Percentiles rank a stretch among this genome's conserved stretches.
These are phyloP conservation scores for Chaetomium sp. DNA, from an alignment of 2,329 filamentous ascomycete genomes.

Conservation along the genomic window DNA sequence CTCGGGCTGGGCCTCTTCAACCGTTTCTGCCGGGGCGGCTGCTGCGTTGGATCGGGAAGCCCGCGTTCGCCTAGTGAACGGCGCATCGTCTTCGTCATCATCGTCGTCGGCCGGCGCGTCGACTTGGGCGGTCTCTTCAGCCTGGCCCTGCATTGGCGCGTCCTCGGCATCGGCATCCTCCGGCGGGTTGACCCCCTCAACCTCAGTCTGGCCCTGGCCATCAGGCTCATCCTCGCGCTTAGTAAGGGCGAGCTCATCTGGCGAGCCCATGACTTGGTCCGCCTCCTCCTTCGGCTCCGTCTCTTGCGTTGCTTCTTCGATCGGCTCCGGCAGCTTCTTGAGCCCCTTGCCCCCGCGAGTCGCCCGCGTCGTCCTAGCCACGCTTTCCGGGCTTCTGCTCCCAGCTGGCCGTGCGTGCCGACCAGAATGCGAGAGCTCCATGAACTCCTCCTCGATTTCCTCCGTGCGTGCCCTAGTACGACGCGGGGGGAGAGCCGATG, in stretches of 20 bases:
- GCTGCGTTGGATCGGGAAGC: constrained; percentile 33
- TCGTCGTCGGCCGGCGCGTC: constrained; percentile 25
- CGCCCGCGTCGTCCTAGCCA: constrained; percentile 36
- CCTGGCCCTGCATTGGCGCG: constrained; percentile 24
- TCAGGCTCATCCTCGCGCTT: constrained; percentile 26
- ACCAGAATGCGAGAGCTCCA: constrained; percentile 57
- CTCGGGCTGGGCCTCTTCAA: constrained; percentile 12
- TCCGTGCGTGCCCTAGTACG: constrained; percentile 50
- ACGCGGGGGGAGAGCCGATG: constrained; percentile 29
- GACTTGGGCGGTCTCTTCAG: constrained; percentile 28
- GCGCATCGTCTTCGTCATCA: constrained; percentile 19
- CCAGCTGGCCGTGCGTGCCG: constrained; percentile 45
- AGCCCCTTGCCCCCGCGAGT: constrained; percentile 47
- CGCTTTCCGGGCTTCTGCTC: constrained; percentile 51
- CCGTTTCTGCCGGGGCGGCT: constrained; percentile 21
- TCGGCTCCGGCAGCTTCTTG: constrained; percentile 41
- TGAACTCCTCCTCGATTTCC: constrained; percentile 47
- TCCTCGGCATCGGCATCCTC: constrained; percentile 10
- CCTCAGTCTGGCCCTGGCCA: constrained; percentile 20
- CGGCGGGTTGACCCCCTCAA: not conserved
- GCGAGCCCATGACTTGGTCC: constrained; percentile 26
- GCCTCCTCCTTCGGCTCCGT: constrained; percentile 32
- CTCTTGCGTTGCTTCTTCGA: constrained; percentile 50
- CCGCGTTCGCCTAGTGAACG: constrained; percentile 27
- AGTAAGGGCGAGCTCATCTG: constrained; percentile 30